Base-by-base conservation (phyloP, 495 filamentous ascomycete genomes). In the Podospora didyma region DNA sequence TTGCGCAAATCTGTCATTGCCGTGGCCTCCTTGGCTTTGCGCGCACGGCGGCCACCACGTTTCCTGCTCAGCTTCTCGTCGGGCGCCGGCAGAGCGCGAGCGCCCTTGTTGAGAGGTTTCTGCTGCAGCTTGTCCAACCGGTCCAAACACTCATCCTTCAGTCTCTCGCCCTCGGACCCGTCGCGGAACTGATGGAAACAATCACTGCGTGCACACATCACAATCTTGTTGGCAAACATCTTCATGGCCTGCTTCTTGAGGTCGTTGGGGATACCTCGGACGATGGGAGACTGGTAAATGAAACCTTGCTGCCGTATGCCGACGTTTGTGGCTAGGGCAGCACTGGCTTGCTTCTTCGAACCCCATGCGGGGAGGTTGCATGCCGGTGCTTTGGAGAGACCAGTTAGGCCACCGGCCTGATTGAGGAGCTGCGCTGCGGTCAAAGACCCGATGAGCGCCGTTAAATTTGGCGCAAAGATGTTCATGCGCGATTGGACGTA, bases 401-500 rank as follows among this genome's bases (percentile, higher is more conserved):
- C 91, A 5, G 84, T 87, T 23, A 98, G 73, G 20, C 94, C 94
- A 60, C 94, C 95, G 1, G 89, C 85, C 57, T 89, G 90, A 71
- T 97, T 98, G 58, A 98, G 88, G 23, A 98, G 83, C 73, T 97
- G 94, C 21, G 94, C 95, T 22, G 95, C 93, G 9, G 92, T 97
- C n/a, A 96, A 80, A 2, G 93, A 91, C 44, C 95, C 94, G 54
- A 98, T 87, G 28, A 98, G 81, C 17, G 85, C 85, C n/a, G 95
- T 95, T 35, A 97, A 76, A 62, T 98, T 98, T 9, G 94, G 94
- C 11, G 95, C 94, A 64, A 96, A 97, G 46, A 96, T 80, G 62
- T 84, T 93, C 89, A 98, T 97, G 57, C 94, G 90, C 34, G 92
- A 96, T 74, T 96, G 87, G n/a, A 97, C 93, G 64, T 93, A 97